Evolutionary conservation across 805 yeast species (phyloP).

Genomic region (Spathaspora gorwiae): DNA sequence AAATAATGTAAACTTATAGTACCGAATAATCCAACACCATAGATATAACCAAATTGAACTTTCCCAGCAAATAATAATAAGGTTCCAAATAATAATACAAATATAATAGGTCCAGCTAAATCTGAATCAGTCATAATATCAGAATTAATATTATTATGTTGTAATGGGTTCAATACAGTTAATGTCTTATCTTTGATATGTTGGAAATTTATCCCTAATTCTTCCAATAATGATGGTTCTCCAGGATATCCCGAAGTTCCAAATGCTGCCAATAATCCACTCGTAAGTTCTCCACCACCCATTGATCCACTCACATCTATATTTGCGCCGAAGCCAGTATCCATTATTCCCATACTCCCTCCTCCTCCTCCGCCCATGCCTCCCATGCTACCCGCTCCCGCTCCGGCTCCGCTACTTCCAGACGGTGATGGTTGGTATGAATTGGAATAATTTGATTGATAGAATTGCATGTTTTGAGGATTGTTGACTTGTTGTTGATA

Average conservation of each 20-base stretch:
- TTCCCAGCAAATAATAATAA: slow-evolving; percentile 82
- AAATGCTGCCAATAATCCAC: slow-evolving; percentile 86
- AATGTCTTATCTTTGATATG: slow-evolving; percentile 82
- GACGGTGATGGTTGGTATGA: slow-evolving; percentile 20
- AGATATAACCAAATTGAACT: slow-evolving; percentile 93
- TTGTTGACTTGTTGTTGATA: slow-evolving; percentile 31
- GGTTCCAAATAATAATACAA: slow-evolving; percentile 82
- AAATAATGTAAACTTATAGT: slow-evolving; percentile 77
- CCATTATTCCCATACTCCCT: slow-evolving; percentile 34
- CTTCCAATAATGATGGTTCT: slow-evolving; percentile 91
- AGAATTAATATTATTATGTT: slow-evolving; percentile 50
- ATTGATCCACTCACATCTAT: slow-evolving; percentile 39
- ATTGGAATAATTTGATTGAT: slow-evolving; percentile 37
- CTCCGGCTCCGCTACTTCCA: not conserved
- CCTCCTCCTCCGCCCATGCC: not conserved
- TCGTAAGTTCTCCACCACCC: slow-evolving; percentile 49
- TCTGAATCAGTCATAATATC: slow-evolving; percentile 85
- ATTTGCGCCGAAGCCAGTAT: slow-evolving; percentile 29
- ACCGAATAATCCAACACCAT: slow-evolving; percentile 93
- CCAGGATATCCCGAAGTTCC: slow-evolving; percentile 91
- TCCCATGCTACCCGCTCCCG: no score
- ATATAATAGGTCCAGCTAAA: slow-evolving; percentile 90
- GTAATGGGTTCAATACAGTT: slow-evolving; percentile 77
- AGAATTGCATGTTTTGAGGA: slow-evolving; percentile 39
- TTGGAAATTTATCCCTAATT: slow-evolving; percentile 84